Conservation (phyloP, 2,329 filamentous ascomycete species). For the Cordyceps pruinosa region DNA sequence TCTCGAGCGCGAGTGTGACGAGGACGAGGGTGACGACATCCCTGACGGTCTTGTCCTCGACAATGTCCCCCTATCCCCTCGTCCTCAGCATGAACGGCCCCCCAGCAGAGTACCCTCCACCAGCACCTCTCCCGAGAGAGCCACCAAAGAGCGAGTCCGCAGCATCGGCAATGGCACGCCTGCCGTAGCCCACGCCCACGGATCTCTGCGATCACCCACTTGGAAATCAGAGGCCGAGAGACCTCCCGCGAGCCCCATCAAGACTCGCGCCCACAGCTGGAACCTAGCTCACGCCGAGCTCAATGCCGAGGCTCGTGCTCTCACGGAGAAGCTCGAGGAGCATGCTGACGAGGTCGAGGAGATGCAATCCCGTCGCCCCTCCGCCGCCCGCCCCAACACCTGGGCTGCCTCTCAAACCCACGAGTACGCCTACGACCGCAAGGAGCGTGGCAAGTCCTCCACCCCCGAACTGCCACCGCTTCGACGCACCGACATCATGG, state of each 20-base stretch:
- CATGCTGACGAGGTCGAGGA: constrained; percentile 58
- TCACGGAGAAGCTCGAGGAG: constrained; percentile 76
- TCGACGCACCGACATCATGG: constrained; percentile 70
- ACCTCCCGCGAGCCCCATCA: constrained; percentile 34
- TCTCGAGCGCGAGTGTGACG: constrained; percentile 68
- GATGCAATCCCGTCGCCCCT: constrained; percentile 26
- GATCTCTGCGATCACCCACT: constrained; percentile 50
- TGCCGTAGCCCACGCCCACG: constrained; percentile 50
- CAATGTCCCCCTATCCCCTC: constrained; percentile 77
- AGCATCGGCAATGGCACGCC: constrained; percentile 60
- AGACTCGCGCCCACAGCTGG: constrained; percentile 65
- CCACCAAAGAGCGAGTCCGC: constrained; percentile 43
- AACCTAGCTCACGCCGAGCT: constrained; percentile 61
- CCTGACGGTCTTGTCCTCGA: constrained; percentile 73
- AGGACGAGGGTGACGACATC: constrained; percentile 70
- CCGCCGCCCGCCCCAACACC: constrained; percentile 31
- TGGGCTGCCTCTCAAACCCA: constrained; percentile 31
- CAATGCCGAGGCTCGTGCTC: constrained; percentile 62
- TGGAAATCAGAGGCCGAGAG: constrained; percentile 43
- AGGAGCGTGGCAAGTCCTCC: constrained; percentile 56
- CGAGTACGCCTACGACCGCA: constrained; percentile 33
- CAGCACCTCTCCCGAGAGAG: constrained; percentile 46
- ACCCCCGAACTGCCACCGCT: constrained; percentile 63
- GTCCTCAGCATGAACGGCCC: constrained; percentile 49
- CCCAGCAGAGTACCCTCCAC: constrained; percentile 47